Percentiles rank a stretch among this genome's conserved stretches.
Conservation (phyloP, 202 grass and related monocot genomes). For the Cymbopogon flexuosus region DNA sequence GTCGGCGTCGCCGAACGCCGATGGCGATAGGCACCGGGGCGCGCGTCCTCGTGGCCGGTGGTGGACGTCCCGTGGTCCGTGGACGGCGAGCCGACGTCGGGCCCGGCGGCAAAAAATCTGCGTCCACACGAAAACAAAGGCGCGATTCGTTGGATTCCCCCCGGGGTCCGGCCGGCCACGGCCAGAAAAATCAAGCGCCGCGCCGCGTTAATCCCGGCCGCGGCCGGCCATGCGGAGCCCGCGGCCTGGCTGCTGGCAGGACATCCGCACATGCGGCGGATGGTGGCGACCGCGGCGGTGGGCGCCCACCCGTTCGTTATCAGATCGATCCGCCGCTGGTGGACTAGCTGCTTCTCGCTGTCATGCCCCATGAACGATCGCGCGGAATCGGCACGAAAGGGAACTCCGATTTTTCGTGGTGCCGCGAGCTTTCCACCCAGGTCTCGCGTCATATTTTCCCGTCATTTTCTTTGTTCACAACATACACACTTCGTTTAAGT, state of each 20-base stretch:
- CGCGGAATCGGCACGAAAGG: slow-evolving; percentile 11
- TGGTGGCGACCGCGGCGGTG: neutral
- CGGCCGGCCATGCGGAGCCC: neutral
- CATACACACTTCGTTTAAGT: too few relatives aligned
- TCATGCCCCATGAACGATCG: neutral
- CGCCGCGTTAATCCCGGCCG: neutral
- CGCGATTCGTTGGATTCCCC: neutral
- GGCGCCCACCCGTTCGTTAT: neutral
- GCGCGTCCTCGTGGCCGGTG: neutral
- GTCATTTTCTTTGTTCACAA: neutral
- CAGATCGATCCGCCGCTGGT: neutral
- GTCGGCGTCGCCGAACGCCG: neutral
- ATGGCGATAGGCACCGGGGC: neutral
- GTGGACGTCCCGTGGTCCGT: slow-evolving; percentile 13
- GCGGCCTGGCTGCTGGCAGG: neutral
- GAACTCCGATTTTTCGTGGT: slow-evolving; percentile 10
- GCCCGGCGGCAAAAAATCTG: neutral
- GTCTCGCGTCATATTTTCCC: neutral
- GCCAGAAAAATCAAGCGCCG: neutral
- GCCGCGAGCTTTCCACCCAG: neutral
- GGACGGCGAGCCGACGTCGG: slow-evolving; percentile 12
- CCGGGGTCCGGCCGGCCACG: too few relatives aligned
- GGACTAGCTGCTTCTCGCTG: neutral
- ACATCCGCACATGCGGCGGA: neutral
- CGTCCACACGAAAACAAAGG: slow-evolving; percentile 17